Evolutionary conservation across 495 filamentous ascomycete genomes (phyloP), one percentile per base, ranked within the genome.

Genomic region (Penicillium paradoxum): DNA sequence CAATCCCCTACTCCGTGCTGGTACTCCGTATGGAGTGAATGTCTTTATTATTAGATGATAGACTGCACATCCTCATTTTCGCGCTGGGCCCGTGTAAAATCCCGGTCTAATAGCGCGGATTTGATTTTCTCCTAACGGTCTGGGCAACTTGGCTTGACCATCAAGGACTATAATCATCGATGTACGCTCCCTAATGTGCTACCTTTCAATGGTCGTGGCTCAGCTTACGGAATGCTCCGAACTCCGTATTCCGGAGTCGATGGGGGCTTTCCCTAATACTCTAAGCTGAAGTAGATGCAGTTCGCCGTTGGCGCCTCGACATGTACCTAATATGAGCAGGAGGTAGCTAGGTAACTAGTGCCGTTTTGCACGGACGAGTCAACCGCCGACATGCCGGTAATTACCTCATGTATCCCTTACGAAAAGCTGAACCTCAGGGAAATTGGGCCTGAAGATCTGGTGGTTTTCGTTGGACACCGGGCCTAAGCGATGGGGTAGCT

Each of bases 401-500:
- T 42, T 42, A 48, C 21, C 24, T 22, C 38, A 41, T 48, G 37
- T 41, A 49, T 45, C 27, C 24, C 45, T 40, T 47, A 38, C 45
- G 43, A 46, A 7, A 37, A 13, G 34, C 59, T 62, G 62, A 53
- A 60, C 61, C 55, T 63, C 69, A 68, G 62, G 65, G 68, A 72
- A 71, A 73, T 73, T 72, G 55, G 58, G 53, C 49, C 45, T 53
- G 64, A 44, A 60, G 63, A 65, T 62, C 59, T 54, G 44, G 30
- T n/a, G 46, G 49, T 38, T 61, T 55, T 57, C 33, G 53, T 73
- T 73, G 68, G 68, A 49, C 57, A 47, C 36, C 55, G 51, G 47
- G 8, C 19, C 40, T 49, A 44, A 53, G 50, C 54, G 46, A 51
- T 59, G 59, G 66, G 64, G 55, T 45, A 19, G 38, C 10, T n/a